Percentiles rank a stretch among this genome's conserved stretches.
Evolutionary conservation across 805 yeast species (phyloP).

Genomic region (Kurtzmaniella cleridarum): DNA sequence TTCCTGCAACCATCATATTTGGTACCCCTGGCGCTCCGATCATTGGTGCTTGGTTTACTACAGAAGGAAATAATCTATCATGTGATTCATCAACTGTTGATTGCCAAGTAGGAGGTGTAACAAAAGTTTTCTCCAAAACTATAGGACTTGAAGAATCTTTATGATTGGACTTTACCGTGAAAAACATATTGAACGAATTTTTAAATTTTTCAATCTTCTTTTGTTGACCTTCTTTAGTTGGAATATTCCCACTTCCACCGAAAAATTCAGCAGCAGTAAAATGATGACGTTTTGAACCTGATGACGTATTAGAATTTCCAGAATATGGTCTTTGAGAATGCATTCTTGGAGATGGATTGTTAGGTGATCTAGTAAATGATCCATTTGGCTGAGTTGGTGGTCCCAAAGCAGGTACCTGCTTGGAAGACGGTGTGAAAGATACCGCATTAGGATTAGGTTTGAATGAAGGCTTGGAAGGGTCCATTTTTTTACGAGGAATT

Average conservation of each 20-base stretch:
- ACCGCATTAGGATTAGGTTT: constrained; percentile 69
- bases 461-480: constrained; percentile 55
- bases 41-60: constrained; percentile 9
- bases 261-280: constrained; percentile 38
- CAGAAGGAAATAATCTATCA: constrained; percentile 45
- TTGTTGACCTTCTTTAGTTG: constrained; percentile 32
- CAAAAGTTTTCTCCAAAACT: constrained; percentile 56
- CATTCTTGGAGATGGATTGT: constrained; percentile 30
- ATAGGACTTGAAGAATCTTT: constrained; percentile 17
- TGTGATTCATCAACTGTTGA: constrained; percentile 54
- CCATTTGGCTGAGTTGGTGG: constrained; percentile 23
- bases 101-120: constrained; percentile 76
- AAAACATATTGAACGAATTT: constrained; percentile 47
- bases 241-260: constrained; percentile 34
- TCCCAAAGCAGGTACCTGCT: constrained; percentile 17
- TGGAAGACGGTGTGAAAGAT: constrained; percentile 49
- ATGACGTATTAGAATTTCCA: constrained; percentile 9
- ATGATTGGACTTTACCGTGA: constrained; percentile 35
- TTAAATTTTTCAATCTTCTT: constrained; percentile 33
- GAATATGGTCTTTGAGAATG: constrained; percentile 27
- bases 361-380: constrained; percentile 17
- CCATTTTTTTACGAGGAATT: constrained; percentile 38
- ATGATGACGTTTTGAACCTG: constrained; percentile 25
- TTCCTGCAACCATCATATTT: no score
- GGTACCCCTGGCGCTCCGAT: constrained; percentile 9